Evolutionary conservation across 2,329 filamentous ascomycete genomes (phyloP).

Genomic region (Grosmannia penicillata): DNA sequence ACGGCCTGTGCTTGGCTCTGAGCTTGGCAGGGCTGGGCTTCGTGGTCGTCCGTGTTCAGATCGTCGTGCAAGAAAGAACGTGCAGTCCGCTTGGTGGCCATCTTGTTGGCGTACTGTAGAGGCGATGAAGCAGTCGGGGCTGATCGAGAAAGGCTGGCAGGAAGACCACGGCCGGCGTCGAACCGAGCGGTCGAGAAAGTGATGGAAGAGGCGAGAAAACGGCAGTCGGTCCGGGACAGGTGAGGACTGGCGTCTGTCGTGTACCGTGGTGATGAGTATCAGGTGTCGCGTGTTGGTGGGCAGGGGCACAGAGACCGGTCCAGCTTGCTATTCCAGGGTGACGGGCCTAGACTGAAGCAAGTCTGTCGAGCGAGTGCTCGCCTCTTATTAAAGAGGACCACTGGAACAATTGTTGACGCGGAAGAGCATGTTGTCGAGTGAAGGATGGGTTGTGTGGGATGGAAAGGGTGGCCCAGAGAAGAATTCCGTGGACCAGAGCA

Average conservation of each 20-base stretch:
- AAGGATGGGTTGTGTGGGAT: neutral
- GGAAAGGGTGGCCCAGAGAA: neutral
- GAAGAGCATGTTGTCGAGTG: constrained; percentile 7
- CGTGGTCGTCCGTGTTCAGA: constrained; percentile 6
- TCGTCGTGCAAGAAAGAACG: constrained; percentile 10
- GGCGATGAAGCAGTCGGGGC: neutral
- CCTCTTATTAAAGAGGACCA: constrained; percentile 8
- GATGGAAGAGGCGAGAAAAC: no score
- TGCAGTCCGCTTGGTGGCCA: constrained; percentile 10
- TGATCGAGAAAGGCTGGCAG: neutral
- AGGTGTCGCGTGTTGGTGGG: neutral
- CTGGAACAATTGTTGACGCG: neutral
- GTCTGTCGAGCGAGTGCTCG: constrained; percentile 4
- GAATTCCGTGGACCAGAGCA: neutral
- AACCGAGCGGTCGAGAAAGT: no score
- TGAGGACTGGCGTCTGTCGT: no score
- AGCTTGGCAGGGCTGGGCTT: constrained; percentile 1
- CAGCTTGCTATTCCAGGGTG: neutral
- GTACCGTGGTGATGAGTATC: no score
- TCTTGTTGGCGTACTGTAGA: neutral
- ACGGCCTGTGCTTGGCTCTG: neutral
- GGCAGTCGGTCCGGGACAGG: no score
- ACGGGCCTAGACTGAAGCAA: neutral
- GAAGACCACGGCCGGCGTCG: no score
- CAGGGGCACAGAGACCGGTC: neutral